A percentile compares a stretch with the other conserved stretches of the same genome.
Evolutionary conservation across 495 filamentous ascomycete genomes (phyloP).

Genomic region (Collariella sp.): DNA sequence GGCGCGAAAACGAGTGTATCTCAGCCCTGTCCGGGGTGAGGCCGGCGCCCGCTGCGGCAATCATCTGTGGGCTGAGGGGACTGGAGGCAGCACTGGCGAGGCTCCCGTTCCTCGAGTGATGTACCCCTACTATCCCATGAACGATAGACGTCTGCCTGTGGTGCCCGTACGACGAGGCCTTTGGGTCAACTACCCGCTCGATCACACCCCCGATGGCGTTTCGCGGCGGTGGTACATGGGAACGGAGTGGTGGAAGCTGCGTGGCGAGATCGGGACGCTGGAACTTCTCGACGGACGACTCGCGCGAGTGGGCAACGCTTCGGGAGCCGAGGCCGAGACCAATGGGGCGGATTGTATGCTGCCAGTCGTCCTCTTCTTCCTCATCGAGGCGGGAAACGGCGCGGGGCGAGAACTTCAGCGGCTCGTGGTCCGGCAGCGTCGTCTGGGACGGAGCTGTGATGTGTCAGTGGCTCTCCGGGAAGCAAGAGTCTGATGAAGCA

Average conservation of each 20-base stretch:
- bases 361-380: constrained; percentile 37
- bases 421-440: constrained; percentile 44
- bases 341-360: constrained; percentile 35
- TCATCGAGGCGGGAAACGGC: constrained; percentile 36
- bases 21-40: constrained; percentile 38
- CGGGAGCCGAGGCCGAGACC: constrained; percentile 25
- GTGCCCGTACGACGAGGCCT: constrained; percentile 61
- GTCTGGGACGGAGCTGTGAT: constrained; percentile 43
- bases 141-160: constrained; percentile 92
- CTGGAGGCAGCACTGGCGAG: constrained; percentile 54
- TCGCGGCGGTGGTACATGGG: constrained; percentile 32
- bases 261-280: constrained; percentile 45
- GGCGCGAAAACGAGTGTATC: constrained; percentile 33
- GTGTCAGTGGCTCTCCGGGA: too few relatives aligned
- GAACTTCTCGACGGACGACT: constrained; percentile 42
- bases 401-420: constrained; percentile 38
- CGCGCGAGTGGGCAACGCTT: constrained; percentile 40
- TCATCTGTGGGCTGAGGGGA: constrained; percentile 76
- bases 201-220: constrained; percentile 46
- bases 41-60: constrained; percentile 54
- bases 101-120: constrained; percentile 83
- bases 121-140: constrained; percentile 71
- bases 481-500: not conserved
- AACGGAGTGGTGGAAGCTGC: constrained; percentile 23
- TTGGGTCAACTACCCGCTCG: constrained; percentile 52